Conservation (phyloP, 2,329 filamentous ascomycete genomes). For the Didymella segeticola region DNA sequence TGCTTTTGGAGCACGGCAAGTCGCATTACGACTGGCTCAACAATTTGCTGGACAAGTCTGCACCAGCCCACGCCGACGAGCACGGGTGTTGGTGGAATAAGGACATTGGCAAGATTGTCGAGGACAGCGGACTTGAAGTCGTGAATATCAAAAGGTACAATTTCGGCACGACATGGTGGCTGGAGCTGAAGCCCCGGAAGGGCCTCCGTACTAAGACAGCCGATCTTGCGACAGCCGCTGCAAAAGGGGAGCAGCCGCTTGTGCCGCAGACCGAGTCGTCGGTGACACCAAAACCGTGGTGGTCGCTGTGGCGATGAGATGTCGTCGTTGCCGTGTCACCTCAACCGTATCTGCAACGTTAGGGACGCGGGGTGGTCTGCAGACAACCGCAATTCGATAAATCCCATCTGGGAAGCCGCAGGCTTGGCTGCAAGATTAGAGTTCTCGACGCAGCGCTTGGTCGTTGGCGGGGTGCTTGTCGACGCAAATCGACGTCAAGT, state of each 20-base stretch:
- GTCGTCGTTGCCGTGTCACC: conserved; percentile 16
- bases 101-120: conserved; percentile 57
- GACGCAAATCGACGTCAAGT: conserved; percentile 7
- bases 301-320: conserved; percentile 45
- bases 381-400: conserved; percentile 13
- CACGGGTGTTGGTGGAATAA: conserved; percentile 62
- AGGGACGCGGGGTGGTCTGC: conserved; percentile 13
- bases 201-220: conserved; percentile 31
- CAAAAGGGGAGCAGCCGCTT: conserved; percentile 21
- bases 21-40: conserved; percentile 58
- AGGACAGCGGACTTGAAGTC: conserved; percentile 56
- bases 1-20: conserved; percentile 60
- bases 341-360: conserved; percentile 17
- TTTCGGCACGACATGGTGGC: conserved; percentile 58
- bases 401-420: not conserved
- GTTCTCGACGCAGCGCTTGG: conserved; percentile 6
- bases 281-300: conserved; percentile 42
- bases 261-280: conserved; percentile 24
- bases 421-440: conserved; percentile 5
- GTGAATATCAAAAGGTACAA: conserved; percentile 55
- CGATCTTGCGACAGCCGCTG: conserved; percentile 17
- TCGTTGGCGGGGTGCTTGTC: not conserved
- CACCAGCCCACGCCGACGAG: conserved; percentile 55
- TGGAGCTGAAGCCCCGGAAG: conserved; percentile 54
- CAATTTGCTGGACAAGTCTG: conserved; percentile 53